A percentile compares a stretch with the other conserved stretches of the same genome.
These are phyloP conservation scores for Mycena kentingensis DNA, from an alignment of 768 basidiomycete species.

Conservation along the genomic window DNA sequence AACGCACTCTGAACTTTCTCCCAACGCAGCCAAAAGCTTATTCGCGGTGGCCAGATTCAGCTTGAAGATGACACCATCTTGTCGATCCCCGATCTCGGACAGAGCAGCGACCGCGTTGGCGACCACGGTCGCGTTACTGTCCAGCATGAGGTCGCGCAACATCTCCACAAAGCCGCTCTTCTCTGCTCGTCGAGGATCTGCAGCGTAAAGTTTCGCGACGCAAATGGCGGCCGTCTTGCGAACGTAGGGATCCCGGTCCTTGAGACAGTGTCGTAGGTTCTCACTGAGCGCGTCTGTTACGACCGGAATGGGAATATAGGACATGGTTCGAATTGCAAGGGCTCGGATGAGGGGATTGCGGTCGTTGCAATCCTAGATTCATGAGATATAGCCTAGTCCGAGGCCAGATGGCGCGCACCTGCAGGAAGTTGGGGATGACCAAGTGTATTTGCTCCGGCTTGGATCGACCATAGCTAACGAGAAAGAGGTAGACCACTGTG, in stretches of 20 bases:
- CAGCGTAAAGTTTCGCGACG: constrained; percentile 92
- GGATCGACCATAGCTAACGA: constrained; percentile 93
- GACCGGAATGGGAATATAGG: constrained; percentile 91
- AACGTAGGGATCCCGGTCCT: constrained; percentile 96
- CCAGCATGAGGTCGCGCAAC: constrained; percentile 89
- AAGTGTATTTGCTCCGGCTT: constrained; percentile 92
- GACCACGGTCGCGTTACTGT: constrained; percentile 94
- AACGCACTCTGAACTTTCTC: constrained; percentile 96
- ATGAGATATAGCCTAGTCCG: constrained; percentile 4
- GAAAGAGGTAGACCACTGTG: constrained; percentile 95
- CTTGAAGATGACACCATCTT: constrained; percentile 91
- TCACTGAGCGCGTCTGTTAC: constrained; percentile 86
- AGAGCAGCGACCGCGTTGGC: constrained; percentile 96
- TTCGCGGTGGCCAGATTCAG: constrained; percentile 86
- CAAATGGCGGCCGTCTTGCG: constrained; percentile 98
- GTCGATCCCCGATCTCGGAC: constrained; percentile 94
- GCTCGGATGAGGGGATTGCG: constrained; percentile 96
- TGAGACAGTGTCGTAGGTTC: constrained; percentile 87
- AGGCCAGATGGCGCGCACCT: constrained; percentile 49
- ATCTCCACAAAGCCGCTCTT: constrained; percentile 88
- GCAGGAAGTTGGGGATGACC: constrained; percentile 88
- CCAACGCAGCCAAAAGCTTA: constrained; percentile 86
- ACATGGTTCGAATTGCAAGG: constrained; percentile 98
- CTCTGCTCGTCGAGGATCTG: constrained; percentile 85
- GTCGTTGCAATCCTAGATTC: constrained; percentile 85